phyloP scores from a whole-genome alignment of 2,329 filamentous ascomycete species.

The Cryphonectria nitschkei region DNA sequence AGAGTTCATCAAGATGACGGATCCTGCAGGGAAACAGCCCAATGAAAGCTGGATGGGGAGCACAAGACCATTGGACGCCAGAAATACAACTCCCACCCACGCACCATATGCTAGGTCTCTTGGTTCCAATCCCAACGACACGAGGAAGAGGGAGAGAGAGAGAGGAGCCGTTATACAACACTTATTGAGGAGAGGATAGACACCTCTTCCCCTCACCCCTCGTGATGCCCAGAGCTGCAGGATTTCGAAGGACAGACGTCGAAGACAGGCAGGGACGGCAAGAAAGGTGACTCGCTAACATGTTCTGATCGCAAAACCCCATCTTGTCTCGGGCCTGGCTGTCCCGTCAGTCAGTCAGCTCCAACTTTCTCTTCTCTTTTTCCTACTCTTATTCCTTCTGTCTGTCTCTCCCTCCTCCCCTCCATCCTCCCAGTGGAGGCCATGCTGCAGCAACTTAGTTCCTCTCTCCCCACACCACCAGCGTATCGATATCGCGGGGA shows the following conservation, averaged over 20 bases:
- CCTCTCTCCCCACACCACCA: conserved; percentile 10
- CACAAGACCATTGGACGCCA: conserved; percentile 14
- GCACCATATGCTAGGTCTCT: conserved; percentile 6
- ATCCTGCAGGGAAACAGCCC: neutral
- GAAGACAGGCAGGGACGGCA: conserved; percentile 12
- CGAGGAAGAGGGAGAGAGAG: neutral
- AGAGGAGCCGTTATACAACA: neutral
- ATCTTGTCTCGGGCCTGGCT: neutral
- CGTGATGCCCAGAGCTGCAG: neutral
- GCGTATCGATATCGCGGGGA: conserved; percentile 5
- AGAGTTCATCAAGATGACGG: conserved; percentile 3
- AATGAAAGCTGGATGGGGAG: neutral
- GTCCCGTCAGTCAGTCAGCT: neutral
- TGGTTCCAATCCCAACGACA: neutral
- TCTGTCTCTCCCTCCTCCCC: neutral
- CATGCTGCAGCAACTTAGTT: neutral
- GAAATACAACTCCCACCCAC: neutral
- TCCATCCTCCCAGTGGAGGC: neutral
- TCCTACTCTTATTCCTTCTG: no score
- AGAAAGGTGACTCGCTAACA: conserved; percentile 3
- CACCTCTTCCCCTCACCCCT: neutral
- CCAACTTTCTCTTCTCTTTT: neutral
- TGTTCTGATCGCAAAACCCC: neutral
- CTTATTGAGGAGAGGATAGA: neutral
- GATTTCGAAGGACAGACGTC: neutral